phyloP scores from a whole-genome alignment of 768 basidiomycete genomes.

The Holtermanniella nyarrowii region DNA sequence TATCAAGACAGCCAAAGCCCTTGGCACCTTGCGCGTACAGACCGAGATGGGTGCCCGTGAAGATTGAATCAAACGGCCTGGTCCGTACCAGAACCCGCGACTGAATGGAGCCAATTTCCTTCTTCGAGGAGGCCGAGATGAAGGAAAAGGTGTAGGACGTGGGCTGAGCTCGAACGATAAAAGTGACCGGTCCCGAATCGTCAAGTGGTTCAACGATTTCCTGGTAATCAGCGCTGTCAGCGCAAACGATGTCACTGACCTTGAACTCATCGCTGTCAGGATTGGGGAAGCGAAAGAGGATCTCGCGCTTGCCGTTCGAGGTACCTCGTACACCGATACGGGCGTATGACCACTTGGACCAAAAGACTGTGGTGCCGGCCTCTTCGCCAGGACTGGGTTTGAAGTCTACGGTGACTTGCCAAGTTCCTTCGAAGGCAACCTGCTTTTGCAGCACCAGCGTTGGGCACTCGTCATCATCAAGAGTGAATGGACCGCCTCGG shows the following conservation, averaged over 20 bases:
- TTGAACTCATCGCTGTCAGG: neutral
- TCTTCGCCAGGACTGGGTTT: conserved; percentile 4
- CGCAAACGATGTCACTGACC: too few relatives aligned
- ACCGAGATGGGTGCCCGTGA: conserved; percentile 17
- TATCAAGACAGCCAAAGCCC: too few relatives aligned
- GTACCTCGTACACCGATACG: conserved; percentile 8
- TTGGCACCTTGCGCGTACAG: conserved; percentile 15
- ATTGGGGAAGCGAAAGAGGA: neutral
- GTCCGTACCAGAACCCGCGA: too few relatives aligned
- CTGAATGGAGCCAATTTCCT: too few relatives aligned
- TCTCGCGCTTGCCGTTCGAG: conserved; percentile 1
- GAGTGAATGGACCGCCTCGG: conserved; percentile 7
- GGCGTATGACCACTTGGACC: conserved; percentile 10
- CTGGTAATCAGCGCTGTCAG: too few relatives aligned
- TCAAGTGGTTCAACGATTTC: too few relatives aligned
- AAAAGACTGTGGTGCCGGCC: conserved; percentile 13
- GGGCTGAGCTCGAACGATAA: too few relatives aligned
- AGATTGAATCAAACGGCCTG: conserved; percentile 15
- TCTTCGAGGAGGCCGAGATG: too few relatives aligned
- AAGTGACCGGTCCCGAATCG: too few relatives aligned
- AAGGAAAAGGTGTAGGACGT: too few relatives aligned
- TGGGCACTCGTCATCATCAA: conserved; percentile 8
- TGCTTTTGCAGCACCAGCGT: conserved; percentile 15
- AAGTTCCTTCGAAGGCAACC: conserved; percentile 9
- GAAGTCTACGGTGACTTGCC: conserved; percentile 4